Base-by-base conservation (phyloP, 768 basidiomycete genomes). In the Lentinula sp. region DNA sequence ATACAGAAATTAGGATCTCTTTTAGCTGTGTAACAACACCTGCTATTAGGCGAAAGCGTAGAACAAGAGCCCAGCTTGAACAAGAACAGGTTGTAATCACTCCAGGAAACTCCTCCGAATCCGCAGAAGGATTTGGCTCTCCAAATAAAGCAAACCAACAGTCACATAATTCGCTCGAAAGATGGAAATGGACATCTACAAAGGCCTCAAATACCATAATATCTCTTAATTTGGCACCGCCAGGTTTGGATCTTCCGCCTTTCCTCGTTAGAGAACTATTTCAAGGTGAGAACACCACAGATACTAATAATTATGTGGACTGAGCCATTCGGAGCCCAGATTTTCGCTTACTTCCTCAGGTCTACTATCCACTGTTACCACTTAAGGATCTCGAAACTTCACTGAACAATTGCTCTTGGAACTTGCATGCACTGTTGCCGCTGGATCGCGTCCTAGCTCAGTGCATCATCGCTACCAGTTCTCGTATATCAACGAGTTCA, bases 11-110 rank as follows among this genome's bases (percentile, higher is more conserved):
- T 51, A 15, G 16, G 43, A 20, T 46, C 9, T 23, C 45, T 4
- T 57, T 36, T 43, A 64, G 63, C 28, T 64, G 63, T 56, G 59
- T 43, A 48, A 64, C 60, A 7, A 61, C 63, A 12, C 59, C 59
- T 10, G 59, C 52, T 28, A n/a, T 42, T 51, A 49, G 59, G 7
- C 15, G 37, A 28, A 50, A 52, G 42, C 35, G 59, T 13, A 50
- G 50, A 41, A 39, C 59, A 1, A 50, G 52, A 52, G 49, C 48
- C 3, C 35, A 51, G 36, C 28, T 60, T 15, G 49, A 60, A 36
- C 5, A 50, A 52, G 50, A 41, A 18, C 33, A 12, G 23, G 35
- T 36, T 23, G 13, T 13, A 45, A 16, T 1, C 12, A 37, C n/a
- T 41, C 18, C 53, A 12, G 18, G 45, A 42, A 45, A 23, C 43